Evolutionary conservation across 352 stramenopile species (phyloP).

Genomic region (Pythium inflatum): DNA sequence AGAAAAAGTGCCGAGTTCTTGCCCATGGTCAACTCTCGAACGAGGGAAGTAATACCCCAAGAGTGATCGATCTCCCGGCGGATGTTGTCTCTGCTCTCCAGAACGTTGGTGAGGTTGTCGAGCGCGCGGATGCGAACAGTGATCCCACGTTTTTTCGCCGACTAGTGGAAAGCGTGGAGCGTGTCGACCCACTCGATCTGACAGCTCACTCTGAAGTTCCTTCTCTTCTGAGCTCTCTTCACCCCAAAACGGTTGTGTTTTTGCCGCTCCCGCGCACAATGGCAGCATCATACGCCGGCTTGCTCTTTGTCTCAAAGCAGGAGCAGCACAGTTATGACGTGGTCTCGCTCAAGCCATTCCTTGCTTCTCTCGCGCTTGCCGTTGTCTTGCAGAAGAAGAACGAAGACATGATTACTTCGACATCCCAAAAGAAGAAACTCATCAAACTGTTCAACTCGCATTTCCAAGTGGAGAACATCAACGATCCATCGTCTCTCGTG

Average conservation of each 20-base stretch:
- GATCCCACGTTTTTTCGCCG: slow-evolving; percentile 37
- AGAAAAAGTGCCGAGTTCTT: slow-evolving; percentile 44
- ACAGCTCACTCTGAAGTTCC: slow-evolving; percentile 40
- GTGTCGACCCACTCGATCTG: slow-evolving; percentile 44
- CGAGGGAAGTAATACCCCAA: neutral
- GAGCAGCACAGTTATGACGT: slow-evolving; percentile 29
- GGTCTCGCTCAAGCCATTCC: slow-evolving; percentile 51
- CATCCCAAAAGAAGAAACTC: slow-evolving; percentile 68
- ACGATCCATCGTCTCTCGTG: slow-evolving; percentile 70
- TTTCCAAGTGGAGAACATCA: slow-evolving; percentile 69
- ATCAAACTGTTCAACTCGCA: slow-evolving; percentile 66
- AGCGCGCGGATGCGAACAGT: neutral
- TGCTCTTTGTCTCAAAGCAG: slow-evolving; percentile 48
- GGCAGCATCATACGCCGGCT: slow-evolving; percentile 39
- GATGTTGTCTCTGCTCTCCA: slow-evolving; percentile 12
- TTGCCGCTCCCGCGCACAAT: slow-evolving; percentile 52
- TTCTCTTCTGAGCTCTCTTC: slow-evolving; percentile 21
- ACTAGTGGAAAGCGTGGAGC: slow-evolving; percentile 47
- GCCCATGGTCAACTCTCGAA: slow-evolving; percentile 14
- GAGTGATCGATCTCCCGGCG: slow-evolving; percentile 3
- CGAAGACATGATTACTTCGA: slow-evolving; percentile 63
- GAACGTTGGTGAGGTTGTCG: slow-evolving; percentile 19
- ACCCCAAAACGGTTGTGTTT: slow-evolving; percentile 44
- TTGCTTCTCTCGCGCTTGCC: slow-evolving; percentile 49
- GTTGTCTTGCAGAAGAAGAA: slow-evolving; percentile 58